Evolutionary conservation across 495 filamentous ascomycete species (phyloP), one percentile per base, ranked within the genome.

Genomic region (Pyronema domesticum): DNA sequence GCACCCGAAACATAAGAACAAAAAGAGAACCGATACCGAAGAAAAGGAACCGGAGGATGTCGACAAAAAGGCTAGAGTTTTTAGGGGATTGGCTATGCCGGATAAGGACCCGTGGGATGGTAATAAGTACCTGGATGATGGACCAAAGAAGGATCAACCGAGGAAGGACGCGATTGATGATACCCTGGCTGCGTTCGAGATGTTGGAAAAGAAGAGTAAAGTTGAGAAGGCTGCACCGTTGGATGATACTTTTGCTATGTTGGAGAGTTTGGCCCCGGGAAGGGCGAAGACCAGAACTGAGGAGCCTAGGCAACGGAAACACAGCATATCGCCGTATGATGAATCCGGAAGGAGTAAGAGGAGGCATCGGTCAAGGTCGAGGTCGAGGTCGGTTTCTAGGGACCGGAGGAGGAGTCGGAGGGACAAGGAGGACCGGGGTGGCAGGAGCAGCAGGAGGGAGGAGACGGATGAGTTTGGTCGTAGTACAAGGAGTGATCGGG

Each of bases 101-200:
- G 88, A 98, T 67, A 80, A 78, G 63, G 71, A 76, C 19, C 61
- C 67, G 14, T 83, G 76, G 78, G 65, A 70, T 13, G 73, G 77
- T 19, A 72, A 77, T 14, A 70, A 70, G 7, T 63, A 61, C n/a
- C 56, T 65, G 19, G 68, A 74, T 11, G 62, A 61, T 36, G 65
- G 70, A 23, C 64, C 64, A 10, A 70, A 69, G 44, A 42, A 48
- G 34, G 18, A 53, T 30, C 33, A 30, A 2, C 64, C 61, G 11
- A 18, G 8, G 52, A 54, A 54, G 36, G 80, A 80, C 63, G 81
- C 80, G 30, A 85, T 95, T 68, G 91, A 96, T 63, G 93, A 99
- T 68, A 94, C 91, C 6, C 80, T 99, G 64, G 87, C 86, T 4
- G 76, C 89, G 66, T 70, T 99, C 17, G 93, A 96, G 65, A 81